A percentile compares a stretch with the other conserved stretches of the same genome.
Conservation (phyloP, 2,329 filamentous ascomycete species). For the Fusarium clavum region DNA sequence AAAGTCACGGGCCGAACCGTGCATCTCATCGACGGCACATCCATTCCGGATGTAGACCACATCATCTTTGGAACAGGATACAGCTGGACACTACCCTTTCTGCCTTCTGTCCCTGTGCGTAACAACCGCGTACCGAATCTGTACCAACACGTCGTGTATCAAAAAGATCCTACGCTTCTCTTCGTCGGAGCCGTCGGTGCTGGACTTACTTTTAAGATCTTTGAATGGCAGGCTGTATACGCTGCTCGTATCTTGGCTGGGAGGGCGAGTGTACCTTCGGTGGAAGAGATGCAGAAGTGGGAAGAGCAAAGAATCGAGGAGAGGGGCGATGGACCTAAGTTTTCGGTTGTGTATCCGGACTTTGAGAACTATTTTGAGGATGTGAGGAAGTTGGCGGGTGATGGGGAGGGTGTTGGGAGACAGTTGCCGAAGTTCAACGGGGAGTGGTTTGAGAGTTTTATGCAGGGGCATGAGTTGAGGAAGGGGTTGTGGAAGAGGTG, state of each 20-base stretch:
- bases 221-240: conserved; percentile 75
- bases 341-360: conserved; percentile 68
- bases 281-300: conserved; percentile 65
- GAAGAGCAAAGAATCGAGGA: conserved; percentile 64
- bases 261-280: conserved; percentile 61
- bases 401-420: conserved; percentile 58
- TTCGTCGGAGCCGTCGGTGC: conserved; percentile 69
- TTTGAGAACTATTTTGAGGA: conserved; percentile 75
- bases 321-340: conserved; percentile 67
- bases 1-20: conserved; percentile 61
- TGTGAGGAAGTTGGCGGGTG: conserved; percentile 62
- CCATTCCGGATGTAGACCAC: conserved; percentile 65
- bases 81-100: conserved; percentile 71
- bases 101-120: conserved; percentile 62
- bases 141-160: conserved; percentile 69
- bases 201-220: conserved; percentile 74
- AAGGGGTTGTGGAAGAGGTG: conserved; percentile 68
- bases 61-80: conserved; percentile 77
- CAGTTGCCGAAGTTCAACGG: conserved; percentile 57
- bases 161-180: conserved; percentile 63
- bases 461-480: conserved; percentile 65
- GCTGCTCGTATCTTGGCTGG: conserved; percentile 69
- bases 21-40: conserved; percentile 66
- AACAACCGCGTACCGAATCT: conserved; percentile 68
- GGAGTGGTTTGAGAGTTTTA: conserved; percentile 62